Conservation (phyloP, 2,329 filamentous ascomycete genomes). For the Claviceps quebecensis region DNA sequence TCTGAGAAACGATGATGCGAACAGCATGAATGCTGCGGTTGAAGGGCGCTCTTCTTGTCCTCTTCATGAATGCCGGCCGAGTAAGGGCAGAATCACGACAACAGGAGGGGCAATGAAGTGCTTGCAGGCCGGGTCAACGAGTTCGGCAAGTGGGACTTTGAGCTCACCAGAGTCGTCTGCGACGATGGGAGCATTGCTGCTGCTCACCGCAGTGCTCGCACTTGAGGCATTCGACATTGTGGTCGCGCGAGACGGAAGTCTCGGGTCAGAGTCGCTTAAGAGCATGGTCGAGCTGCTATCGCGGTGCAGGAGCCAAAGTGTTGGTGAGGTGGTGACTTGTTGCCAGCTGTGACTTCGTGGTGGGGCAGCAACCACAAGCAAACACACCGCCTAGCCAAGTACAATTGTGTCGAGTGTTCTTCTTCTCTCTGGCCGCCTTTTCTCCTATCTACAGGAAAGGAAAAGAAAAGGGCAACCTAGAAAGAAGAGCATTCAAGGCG, state of each 20-base stretch:
- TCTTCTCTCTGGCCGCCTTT: neutral
- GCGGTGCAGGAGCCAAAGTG: neutral
- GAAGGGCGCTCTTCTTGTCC: neutral
- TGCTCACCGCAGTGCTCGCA: conserved; percentile 16
- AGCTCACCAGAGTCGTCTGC: conserved; percentile 27
- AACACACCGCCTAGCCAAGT: neutral
- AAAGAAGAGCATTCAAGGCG: neutral
- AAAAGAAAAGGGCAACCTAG: neutral
- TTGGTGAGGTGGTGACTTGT: conserved; percentile 6
- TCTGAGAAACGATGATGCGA: neutral
- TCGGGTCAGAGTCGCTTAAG: conserved; percentile 24
- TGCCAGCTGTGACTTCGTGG: neutral
- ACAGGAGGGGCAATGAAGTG: conserved; percentile 19
- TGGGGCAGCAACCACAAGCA: neutral
- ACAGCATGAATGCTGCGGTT: neutral
- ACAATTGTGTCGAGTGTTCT: conserved; percentile 10
- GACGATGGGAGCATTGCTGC: conserved; percentile 9
- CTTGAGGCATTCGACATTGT: conserved; percentile 23
- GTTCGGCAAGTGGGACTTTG: conserved; percentile 5
- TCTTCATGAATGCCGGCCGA: neutral
- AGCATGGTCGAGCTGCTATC: conserved; percentile 19
- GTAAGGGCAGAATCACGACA: conserved; percentile 10
- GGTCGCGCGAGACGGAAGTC: conserved; percentile 20
- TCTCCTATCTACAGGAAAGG: neutral
- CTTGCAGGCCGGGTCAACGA: conserved; percentile 3